Evolutionary conservation across 2,329 filamentous ascomycete species (phyloP), one percentile per base, ranked within the genome.

Genomic region (Magnaporthiopsis incrustans): DNA sequence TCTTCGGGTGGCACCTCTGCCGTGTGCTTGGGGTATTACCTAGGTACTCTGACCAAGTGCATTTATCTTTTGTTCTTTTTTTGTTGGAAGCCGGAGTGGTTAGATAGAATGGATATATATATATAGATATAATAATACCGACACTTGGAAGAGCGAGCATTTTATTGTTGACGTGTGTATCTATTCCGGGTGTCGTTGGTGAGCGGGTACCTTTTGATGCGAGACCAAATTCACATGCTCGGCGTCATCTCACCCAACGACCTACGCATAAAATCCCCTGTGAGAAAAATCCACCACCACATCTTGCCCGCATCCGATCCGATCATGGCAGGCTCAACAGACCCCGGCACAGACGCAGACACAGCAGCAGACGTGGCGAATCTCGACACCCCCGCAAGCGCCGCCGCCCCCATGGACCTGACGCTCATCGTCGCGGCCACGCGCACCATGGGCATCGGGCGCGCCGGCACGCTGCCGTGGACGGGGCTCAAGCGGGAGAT

Each of bases 361-460:
- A 50, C 44, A n/a, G 44, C 8, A 18, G 4, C 18, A 22, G 44
- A 22, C 6, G 44, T 15, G 7, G 44, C 44, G 22, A 53, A 8
- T 6, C 38, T 8, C 6, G 4, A n/a, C 44, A 15, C 6, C 22
- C 6, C 18, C 4, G 50, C 27, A 57, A 26, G 59, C 65, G 3
- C 71, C 44, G 18, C 57, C 65, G 4, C 71, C 76, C 60, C 73
- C 22, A 62, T 79, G 63, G 88, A 91, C 68, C 80, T 97, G 63
- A 97, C 92, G n/a, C 85, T 97, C 70, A 89, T 98, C 75, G 92
- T 97, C 70, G 94, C 91, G n/a, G 89, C 93, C 25, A 96, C 93
- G n/a, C 88, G 89, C 63, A 85, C 81, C 71, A 91, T 97, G 81
- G 95, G 95, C 73, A 98, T 99, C 71, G 95, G 95, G 65, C 82